Evolutionary conservation across 768 basidiomycete genomes (phyloP), one percentile per base, ranked within the genome.

Genomic region (Pisolithus microcarpus): DNA sequence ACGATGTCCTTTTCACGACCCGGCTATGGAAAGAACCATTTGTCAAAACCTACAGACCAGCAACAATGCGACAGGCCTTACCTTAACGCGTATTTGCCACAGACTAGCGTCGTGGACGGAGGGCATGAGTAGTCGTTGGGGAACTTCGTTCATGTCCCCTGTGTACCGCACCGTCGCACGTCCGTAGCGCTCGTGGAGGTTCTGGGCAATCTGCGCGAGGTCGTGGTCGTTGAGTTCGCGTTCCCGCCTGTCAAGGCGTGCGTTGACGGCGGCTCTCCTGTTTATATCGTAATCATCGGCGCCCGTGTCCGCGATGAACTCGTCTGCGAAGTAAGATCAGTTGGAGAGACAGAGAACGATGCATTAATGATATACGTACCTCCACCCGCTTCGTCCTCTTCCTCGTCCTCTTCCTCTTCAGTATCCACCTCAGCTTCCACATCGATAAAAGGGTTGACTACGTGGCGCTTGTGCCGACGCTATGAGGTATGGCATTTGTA

Each of bases 71-170:
- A 39, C 34, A 50, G 19, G n/a, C 68, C 75, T 46, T 61, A 90
- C 92, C 80, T 91, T 91, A 58, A 94, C 92, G 59, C 89, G 78
- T 50, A 98, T 82, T 72, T 93, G 92, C 93, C 94, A 99, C 52
- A 99, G 71, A 65, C 82, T 93, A 10, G 95, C 88, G 65, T 99
- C 96, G 49, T 95, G 87, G 0, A 96, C 91, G 3, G 88, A 91
- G 18, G 96, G 96, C 93, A 99, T 97, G 18, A 98, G 76, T 49
- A 97, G 68, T 15, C 91, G 77, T 61, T 97, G 93, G 1, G 96
- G 94, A 23, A 96, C 82, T 56, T 90, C 86, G 57, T 91, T 95
- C 80, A 90, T 85, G 65, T 95, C 92, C 26, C 91, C 92, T 18
- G 87, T 84, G 61, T 91, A 95, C 39, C 84, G 82, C 47, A 81